Percentiles rank a stretch among this genome's conserved stretches.
Evolutionary conservation across 2,329 filamentous ascomycete genomes (phyloP).

Genomic region (Penicillium sp.): DNA sequence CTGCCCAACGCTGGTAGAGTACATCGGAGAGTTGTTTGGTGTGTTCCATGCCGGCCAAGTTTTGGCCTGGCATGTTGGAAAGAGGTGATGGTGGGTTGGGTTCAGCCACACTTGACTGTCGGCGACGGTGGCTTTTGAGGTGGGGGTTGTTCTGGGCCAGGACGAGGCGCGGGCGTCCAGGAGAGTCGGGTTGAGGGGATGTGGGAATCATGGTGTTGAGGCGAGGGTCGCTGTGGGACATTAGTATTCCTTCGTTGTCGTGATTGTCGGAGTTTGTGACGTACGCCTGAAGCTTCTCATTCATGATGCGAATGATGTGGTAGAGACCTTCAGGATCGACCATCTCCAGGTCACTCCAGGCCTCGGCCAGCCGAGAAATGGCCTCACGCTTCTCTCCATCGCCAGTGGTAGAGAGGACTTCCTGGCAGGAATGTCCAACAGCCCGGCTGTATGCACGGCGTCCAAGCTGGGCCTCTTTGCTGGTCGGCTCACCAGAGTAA

Average conservation of each 20-base stretch:
- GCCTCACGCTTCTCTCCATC: slow-evolving; percentile 75
- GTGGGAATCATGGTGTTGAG: slow-evolving; percentile 41
- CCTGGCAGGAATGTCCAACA: slow-evolving; percentile 78
- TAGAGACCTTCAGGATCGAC: slow-evolving; percentile 89
- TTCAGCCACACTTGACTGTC: slow-evolving; percentile 50
- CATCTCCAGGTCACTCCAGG: slow-evolving; percentile 79
- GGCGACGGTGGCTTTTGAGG: slow-evolving; percentile 71
- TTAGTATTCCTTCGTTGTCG: neutral
- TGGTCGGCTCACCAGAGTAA: slow-evolving; percentile 38
- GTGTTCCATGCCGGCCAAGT: slow-evolving; percentile 80
- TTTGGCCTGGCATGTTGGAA: slow-evolving; percentile 55
- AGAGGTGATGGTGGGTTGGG: slow-evolving; percentile 38
- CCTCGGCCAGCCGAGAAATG: slow-evolving; percentile 77
- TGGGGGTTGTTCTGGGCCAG: slow-evolving; percentile 82
- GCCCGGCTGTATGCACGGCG: slow-evolving; percentile 77
- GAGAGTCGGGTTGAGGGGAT: slow-evolving; percentile 40
- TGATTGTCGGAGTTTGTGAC: slow-evolving; percentile 9
- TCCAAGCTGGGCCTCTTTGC: slow-evolving; percentile 81
- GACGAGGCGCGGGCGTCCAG: slow-evolving; percentile 63
- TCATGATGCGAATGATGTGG: slow-evolving; percentile 73
- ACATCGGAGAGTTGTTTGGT: slow-evolving; percentile 85
- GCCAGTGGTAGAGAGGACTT: slow-evolving; percentile 77
- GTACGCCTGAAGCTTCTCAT: slow-evolving; percentile 64
- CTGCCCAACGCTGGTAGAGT: slow-evolving; percentile 85
- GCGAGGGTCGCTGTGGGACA: slow-evolving; percentile 34